Evolutionary conservation across 129 eudicot genomes (phyloP), one percentile per base, ranked within the genome.

Genomic region (Centaurea solstitialis): DNA sequence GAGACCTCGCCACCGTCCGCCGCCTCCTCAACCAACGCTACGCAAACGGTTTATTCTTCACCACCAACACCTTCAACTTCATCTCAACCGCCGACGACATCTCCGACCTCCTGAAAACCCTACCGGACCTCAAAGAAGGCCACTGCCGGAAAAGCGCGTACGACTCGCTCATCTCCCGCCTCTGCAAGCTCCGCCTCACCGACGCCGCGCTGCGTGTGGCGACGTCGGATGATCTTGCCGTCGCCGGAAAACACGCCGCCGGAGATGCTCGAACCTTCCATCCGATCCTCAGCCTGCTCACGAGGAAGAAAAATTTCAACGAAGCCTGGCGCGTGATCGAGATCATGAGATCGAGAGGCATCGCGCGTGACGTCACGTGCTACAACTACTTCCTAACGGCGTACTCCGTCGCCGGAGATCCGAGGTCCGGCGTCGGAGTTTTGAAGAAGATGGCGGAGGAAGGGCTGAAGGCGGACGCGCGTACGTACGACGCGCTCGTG

Each of bases 401-500:
- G 2, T 85, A 88, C 47, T 87, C 93, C 6, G 38, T 76, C 17
- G 15, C 11, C 41, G 89, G 93, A 18, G 87, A 90, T 21, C 57
- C 88, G 81, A 61, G 23, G 26, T 68, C 87, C 2, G 82, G 81
- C 15, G 87, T 82, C 3, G 86, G 50, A 5, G 79, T 90, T 69
- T 5, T 90, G 86, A 86, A 18, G 71, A 84, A 43, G 45, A 88
- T 93, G 82, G 76, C 41, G 71, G 89, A 79, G 37, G 91, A 85
- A 35, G 93, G 89, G 20, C 5, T 93, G 79, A 81, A 22, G 72
- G 90, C 83, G 24, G 95, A 90, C 70, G 74, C 82, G 26, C 79
- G 89, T 61, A 90, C 92, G 0, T 93, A 93, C 77, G 97, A 93
- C 76, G 91, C 95, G 21, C 86, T 93, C 78, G 97, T 93, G 67